Base-by-base conservation (phyloP, 2,329 filamentous ascomycete species). In the Pyricularia pennisetigena region DNA sequence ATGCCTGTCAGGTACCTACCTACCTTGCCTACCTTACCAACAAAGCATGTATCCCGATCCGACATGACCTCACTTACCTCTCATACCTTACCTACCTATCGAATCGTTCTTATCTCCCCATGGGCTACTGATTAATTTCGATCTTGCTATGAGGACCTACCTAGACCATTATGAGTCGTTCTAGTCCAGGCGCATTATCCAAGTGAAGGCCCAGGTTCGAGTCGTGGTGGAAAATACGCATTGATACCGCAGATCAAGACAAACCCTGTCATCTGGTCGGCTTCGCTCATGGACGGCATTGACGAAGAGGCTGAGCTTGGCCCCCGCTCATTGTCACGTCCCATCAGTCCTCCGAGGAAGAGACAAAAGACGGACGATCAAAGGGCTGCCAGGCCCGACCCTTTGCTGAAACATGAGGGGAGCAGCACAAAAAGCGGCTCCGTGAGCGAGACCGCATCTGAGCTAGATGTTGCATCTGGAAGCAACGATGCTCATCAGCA, bases 311-410 rank as follows among this genome's bases (percentile, higher is more conserved):
- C n/a, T 29, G 49, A 28, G 49, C 29, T 26, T 5, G 66, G 24
- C 29, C 57, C 66, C 59, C 20, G 28, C 26, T 26, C 28, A 26
- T 62, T 59, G 14, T 62, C 67, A 16, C 67, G 41, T 24, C 14
- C 62, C 41, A 64, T 68, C 8, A 68, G 67, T 26, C 67, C 67
- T 16, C 67, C 67, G 4, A 59, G 61, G 12, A 68, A 68, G 23
- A 41, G 35, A 24, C 59, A 62, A 23, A 62, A 28, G 59, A 29
- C 24, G 24, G 59, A 62, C 24, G 7, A 16, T 16, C 26, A 16
- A 29, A 14, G 9, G 26, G 12, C 29, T 4, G 23, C 23, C 57
- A 26, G 24, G 10, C 59, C 59, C 6, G 16, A 16, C 23, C 4
- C 24, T 23, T 6, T 23, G 24, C 12, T 29, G 2, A 28, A 28